Evolutionary conservation across 1,284 basidiomycete genomes (phyloP), one percentile per base, ranked within the genome.

Genomic region (Trichosporon coremiiforme): DNA sequence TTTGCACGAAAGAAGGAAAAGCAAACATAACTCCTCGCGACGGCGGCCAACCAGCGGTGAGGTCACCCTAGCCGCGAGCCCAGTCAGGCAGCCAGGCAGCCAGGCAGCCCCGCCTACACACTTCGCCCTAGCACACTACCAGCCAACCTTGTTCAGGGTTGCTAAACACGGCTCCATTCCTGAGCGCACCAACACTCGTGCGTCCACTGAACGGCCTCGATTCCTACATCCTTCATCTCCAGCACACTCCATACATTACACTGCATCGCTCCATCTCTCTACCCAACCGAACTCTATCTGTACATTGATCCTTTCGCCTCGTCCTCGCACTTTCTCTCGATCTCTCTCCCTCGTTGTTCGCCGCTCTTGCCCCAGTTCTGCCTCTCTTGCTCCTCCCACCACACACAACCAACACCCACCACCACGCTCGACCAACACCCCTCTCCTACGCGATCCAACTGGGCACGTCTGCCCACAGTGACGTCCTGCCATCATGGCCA

Each of bases 401-500:
- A 12, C 36, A 9, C 15, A 12, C 15, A 33, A 4, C 57, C 17
- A 65, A 22, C 50, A 45, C 35, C 47, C 60, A 29, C 41, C 36
- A 60, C 38, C 47, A 9, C 69, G 35, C 31, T 29, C 53, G n/a
- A 20, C 55, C 53, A 29, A 7, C 45, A 53, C 25, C 15, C 57
- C 53, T 25, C 29, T 33, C 8, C 4, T 33, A 33, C 57, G 57
- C 57, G 57, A 60, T 60, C 57, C 57, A 60, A 17, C 57, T n/a
- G 57, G 57, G 57, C 57, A 60, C 41, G 17, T 7, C 57, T 25
- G 38, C 29, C 65, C 45, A 13, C n/a, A n/a, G 65, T 66, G n/a
- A 47, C 45, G 41, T 55, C 45, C 45, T 33, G 17, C 47, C 67
- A 36, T 41, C 63, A 76, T 76, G 75, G 75, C 75, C 53, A 76